phyloP scores from a whole-genome alignment of 805 yeast genomes.

The Hermanozyma aechmeae region DNA sequence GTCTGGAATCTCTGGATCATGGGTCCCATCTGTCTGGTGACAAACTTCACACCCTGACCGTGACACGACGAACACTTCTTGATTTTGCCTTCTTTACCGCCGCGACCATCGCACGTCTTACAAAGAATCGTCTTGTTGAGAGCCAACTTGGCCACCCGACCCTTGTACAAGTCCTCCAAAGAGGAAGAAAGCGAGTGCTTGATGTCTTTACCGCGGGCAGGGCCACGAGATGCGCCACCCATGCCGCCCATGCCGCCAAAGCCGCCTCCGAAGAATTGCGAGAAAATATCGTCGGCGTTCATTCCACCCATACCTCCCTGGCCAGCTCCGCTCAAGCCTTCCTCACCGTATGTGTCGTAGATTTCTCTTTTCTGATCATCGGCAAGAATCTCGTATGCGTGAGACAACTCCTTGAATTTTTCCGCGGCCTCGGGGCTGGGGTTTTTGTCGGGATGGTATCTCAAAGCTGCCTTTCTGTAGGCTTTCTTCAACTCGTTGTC shows the following conservation, averaged over 20 bases:
- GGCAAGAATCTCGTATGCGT: constrained; percentile 80
- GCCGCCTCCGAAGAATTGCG: constrained; percentile 74
- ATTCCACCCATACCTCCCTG: constrained; percentile 44
- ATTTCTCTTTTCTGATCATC: constrained; percentile 83
- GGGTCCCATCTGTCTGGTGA: constrained; percentile 98
- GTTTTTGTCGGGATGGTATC: constrained; percentile 77
- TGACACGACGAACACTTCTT: constrained; percentile 80
- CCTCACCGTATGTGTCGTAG: constrained; percentile 88
- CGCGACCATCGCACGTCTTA: constrained; percentile 84
- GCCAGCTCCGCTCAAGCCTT: constrained; percentile 60
- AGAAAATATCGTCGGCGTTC: constrained; percentile 66
- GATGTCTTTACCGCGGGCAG: constrained; percentile 83
- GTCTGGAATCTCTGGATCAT: constrained; percentile 98
- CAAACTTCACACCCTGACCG: constrained; percentile 86
- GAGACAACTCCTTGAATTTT: constrained; percentile 83
- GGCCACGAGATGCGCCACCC: constrained; percentile 67
- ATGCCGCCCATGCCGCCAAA: constrained; percentile 46
- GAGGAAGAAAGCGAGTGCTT: constrained; percentile 80
- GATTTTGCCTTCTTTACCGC: constrained; percentile 90
- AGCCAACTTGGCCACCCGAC: constrained; percentile 89
- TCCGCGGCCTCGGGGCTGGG: constrained; percentile 79
- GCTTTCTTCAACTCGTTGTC: constrained; percentile 74
- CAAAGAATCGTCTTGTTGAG: constrained; percentile 87
- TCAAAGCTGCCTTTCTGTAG: constrained; percentile 72
- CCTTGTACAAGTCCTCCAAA: constrained; percentile 88